Conservation (phyloP, 1,284 basidiomycete species). For the Melampsora occidentalis region DNA sequence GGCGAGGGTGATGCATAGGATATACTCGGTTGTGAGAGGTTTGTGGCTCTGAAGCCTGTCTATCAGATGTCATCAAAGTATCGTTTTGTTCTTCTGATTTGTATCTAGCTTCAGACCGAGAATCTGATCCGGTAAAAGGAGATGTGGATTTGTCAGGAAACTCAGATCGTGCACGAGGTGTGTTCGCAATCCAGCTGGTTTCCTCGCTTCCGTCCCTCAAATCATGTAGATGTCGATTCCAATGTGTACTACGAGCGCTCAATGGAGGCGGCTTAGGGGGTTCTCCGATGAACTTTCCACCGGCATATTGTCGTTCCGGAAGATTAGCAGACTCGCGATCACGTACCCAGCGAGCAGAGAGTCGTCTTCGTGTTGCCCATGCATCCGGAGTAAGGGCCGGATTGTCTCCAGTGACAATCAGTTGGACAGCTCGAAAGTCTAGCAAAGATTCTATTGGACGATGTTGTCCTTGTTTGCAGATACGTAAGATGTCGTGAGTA, state of each 20-base stretch:
- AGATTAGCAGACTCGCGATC: slow-evolving; percentile 22
- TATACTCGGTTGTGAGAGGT: background rate
- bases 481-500: slow-evolving; percentile 27
- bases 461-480: slow-evolving; percentile 11
- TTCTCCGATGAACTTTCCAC: slow-evolving; percentile 19
- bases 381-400: slow-evolving; percentile 16
- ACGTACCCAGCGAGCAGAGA: slow-evolving; percentile 22
- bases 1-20: background rate
- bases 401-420: slow-evolving; percentile 12
- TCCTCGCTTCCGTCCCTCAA: slow-evolving; percentile 15
- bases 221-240: slow-evolving; percentile 24
- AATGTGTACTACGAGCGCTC: slow-evolving; percentile 19
- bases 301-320: slow-evolving; percentile 18
- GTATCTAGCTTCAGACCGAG: background rate
- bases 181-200: slow-evolving; percentile 15
- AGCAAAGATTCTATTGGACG: slow-evolving; percentile 13
- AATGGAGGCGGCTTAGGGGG: slow-evolving; percentile 22
- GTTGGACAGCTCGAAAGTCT: slow-evolving; percentile 12
- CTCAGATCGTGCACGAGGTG: background rate
- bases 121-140: background rate
- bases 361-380: slow-evolving; percentile 13
- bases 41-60: background rate
- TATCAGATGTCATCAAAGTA: background rate
- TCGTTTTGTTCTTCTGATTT: background rate
- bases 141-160: background rate